A percentile compares a stretch with the other conserved stretches of the same genome.
phyloP scores from a whole-genome alignment of 2,329 filamentous ascomycete species.

The Alternaria gaisen region DNA sequence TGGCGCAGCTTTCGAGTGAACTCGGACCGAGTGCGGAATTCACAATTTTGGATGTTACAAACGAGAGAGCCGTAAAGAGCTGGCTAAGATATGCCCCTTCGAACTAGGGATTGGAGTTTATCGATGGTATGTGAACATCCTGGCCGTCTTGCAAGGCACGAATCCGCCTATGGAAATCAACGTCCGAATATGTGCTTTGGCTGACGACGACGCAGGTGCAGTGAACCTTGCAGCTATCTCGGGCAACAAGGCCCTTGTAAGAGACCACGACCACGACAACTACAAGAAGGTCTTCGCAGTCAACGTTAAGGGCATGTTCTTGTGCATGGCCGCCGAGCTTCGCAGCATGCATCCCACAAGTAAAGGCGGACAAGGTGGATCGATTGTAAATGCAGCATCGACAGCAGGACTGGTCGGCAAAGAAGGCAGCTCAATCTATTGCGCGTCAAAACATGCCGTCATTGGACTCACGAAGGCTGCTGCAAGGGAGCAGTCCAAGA shows the following conservation, averaged over 20 bases:
- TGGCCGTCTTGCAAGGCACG: background rate
- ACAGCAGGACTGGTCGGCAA: constrained; percentile 56
- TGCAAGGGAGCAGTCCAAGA: constrained; percentile 46
- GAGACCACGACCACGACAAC: constrained; percentile 44
- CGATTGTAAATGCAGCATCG: constrained; percentile 56
- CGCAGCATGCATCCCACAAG: constrained; percentile 47
- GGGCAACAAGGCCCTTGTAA: constrained; percentile 31
- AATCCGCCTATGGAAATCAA: background rate
- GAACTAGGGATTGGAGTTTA: constrained; percentile 33
- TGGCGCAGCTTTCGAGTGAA: constrained; percentile 23
- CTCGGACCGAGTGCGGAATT: constrained; percentile 16
- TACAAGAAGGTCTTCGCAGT: constrained; percentile 46
- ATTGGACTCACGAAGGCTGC: constrained; percentile 49
- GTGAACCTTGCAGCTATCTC: constrained; percentile 53
- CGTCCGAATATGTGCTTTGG: constrained; percentile 15
- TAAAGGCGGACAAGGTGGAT: constrained; percentile 20
- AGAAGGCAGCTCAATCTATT: constrained; percentile 33
- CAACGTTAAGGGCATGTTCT: constrained; percentile 49
- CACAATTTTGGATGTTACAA: constrained; percentile 45
- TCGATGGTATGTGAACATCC: constrained; percentile 3
- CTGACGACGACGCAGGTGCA: constrained; percentile 2
- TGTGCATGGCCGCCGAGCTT: constrained; percentile 45
- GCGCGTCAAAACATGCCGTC: constrained; percentile 40
- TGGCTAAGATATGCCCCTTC: background rate
- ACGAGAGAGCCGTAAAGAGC: constrained; percentile 39